Conservation (phyloP, 768 basidiomycete genomes). For the Dendrothele bispora region DNA sequence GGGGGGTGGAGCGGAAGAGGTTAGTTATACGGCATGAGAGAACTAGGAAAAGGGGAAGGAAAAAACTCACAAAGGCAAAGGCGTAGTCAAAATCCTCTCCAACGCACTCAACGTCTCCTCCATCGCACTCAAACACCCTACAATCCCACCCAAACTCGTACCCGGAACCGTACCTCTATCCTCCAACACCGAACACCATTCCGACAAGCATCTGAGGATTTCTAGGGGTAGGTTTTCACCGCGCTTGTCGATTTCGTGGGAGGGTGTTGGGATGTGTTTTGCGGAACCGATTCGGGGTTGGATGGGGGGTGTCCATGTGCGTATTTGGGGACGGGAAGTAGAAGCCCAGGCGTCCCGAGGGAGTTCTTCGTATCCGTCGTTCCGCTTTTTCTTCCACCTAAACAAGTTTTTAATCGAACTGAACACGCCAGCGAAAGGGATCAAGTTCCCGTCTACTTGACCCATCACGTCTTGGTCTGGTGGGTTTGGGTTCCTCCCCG, state of each 20-base stretch:
- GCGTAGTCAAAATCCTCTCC: slow-evolving; percentile 63
- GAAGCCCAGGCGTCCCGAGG: too few species aligned
- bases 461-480: slow-evolving; percentile 11
- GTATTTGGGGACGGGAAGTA: too few species aligned
- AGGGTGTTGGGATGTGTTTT: slow-evolving; percentile 35
- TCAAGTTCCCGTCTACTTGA: slow-evolving; percentile 23
- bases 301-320: slow-evolving; percentile 40
- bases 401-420: slow-evolving; percentile 6
- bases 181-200: slow-evolving; percentile 60
- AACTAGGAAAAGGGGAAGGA: neutral
- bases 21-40: slow-evolving; percentile 2
- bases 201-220: slow-evolving; percentile 52
- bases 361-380: too few species aligned
- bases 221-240: slow-evolving; percentile 63
- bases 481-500: neutral
- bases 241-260: slow-evolving; percentile 19
- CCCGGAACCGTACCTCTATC: slow-evolving; percentile 60
- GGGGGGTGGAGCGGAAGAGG: neutral
- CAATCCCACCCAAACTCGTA: slow-evolving; percentile 52
- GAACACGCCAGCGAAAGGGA: slow-evolving; percentile 25
- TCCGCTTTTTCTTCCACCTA: slow-evolving; percentile 1
- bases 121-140: slow-evolving; percentile 46
- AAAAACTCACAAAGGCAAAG: slow-evolving; percentile 60
- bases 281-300: slow-evolving; percentile 22
- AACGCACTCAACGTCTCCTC: slow-evolving; percentile 53